Base-by-base conservation (phyloP, 768 basidiomycete genomes). In the Gautieria morchelliformis region DNA sequence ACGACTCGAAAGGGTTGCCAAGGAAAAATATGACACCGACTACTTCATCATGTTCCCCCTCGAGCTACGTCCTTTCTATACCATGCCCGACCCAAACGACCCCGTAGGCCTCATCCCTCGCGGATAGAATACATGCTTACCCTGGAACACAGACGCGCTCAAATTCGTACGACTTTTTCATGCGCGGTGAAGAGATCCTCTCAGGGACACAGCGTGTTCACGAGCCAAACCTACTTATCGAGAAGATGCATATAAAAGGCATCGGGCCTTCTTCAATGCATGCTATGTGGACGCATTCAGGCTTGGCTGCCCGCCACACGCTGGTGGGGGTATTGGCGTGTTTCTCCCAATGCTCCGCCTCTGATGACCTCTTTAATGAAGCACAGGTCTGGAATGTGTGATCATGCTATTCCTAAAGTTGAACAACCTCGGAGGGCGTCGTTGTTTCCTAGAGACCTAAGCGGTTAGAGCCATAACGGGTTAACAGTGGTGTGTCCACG, bases 91-190 rank as follows among this genome's bases (percentile, higher is more conserved):
- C 74, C 83, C 95, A 12, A 77, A 81, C 61, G 87, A 98, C 71
- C 84, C 89, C 7, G 91, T 93, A 63, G 63, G 84, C 15, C 72
- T 30, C 17, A 60, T 52, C 39, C n/a, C 53, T 58, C n/a, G 20
- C 15, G 7, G 27, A 35, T 53, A 42, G n/a, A 55, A 14, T 33
- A 17, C 2, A 30, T 17, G 46, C 37, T 52, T 20, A 59, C 58
- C 58, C 40, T 54, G 63, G 60, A 32, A 52, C 10, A 20, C 65
- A 94, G 87, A 84, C 82, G 8, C 76, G 96, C 41, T 97, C 96
- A 52, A 98, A 98, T 72, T 98, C 96, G 22, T 99, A 98, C 71
- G 96, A 99, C 73, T 98, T 99, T 75, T 98, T 99, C 82, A n/a
- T n/a, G n/a, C n/a, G n/a, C n/a, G n/a, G n/a, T n/a, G n/a, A n/a